A percentile compares a stretch with the other conserved stretches of the same genome.
Evolutionary conservation across 495 filamentous ascomycete species (phyloP).

Genomic region (Aspergillus baeticus): DNA sequence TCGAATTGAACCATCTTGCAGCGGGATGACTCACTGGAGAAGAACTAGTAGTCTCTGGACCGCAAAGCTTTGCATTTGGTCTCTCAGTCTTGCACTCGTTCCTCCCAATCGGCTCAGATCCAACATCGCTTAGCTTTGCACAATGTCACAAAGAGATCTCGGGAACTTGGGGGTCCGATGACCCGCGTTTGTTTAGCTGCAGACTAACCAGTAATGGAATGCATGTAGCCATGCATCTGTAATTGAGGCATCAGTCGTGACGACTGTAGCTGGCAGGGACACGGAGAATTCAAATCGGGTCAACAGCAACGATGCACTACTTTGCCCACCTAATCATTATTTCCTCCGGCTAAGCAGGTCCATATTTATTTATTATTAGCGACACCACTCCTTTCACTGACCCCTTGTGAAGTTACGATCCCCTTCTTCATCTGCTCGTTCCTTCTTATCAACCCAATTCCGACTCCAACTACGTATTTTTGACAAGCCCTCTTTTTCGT

Average conservation of each 20-base stretch:
- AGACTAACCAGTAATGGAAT: background rate
- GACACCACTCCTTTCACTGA: background rate
- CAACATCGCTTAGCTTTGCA: slow-evolving; percentile 9
- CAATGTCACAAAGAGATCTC: slow-evolving; percentile 20
- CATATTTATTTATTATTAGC: background rate
- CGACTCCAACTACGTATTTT: background rate
- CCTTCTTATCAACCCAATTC: background rate
- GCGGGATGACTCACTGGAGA: too few relatives aligned
- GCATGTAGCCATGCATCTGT: too few relatives aligned
- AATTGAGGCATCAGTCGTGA: too few relatives aligned
- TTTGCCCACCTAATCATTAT: too few relatives aligned
- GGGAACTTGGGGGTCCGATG: slow-evolving; percentile 21
- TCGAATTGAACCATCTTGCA: too few relatives aligned
- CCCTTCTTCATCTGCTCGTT: background rate
- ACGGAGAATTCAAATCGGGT: too few relatives aligned
- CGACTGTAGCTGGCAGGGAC: too few relatives aligned
- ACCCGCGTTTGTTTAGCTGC: background rate
- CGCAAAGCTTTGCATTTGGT: too few relatives aligned
- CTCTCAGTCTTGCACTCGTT: too few relatives aligned
- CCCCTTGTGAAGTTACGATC: background rate
- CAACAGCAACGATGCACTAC: too few relatives aligned
- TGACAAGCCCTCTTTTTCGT: background rate
- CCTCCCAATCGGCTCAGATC: background rate
- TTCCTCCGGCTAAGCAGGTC: background rate
- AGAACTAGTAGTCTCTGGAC: too few relatives aligned